Percentiles rank a stretch among this genome's conserved stretches.
These are phyloP conservation scores for Handroanthus guayacan DNA, from an alignment of 257 asterid genomes.

Conservation along the genomic window DNA sequence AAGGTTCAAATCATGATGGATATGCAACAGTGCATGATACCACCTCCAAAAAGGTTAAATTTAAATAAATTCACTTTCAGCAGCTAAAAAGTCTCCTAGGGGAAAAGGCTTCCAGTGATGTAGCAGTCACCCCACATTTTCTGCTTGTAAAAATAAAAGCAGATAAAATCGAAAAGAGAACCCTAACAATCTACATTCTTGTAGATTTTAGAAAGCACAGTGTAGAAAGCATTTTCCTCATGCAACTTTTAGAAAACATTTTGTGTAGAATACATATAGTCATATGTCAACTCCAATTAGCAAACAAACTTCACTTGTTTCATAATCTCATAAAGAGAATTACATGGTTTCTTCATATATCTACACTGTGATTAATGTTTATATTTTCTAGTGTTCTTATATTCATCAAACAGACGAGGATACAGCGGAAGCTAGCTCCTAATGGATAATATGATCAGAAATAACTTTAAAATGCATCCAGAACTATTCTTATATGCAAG, in stretches of 20 bases:
- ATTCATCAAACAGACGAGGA: background rate
- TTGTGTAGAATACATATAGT: background rate
- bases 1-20: background rate
- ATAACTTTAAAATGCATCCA: background rate
- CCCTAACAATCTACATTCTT: background rate
- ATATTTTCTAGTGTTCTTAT: constrained; percentile 1
- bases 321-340: background rate
- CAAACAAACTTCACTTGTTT: constrained; percentile 1
- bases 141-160: constrained; percentile 4
- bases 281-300: background rate
- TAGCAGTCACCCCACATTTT: background rate
- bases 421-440: constrained; percentile 13
- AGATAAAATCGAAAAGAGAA: background rate
- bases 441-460: background rate
- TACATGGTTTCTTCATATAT: background rate
- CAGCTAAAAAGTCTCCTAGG: background rate
- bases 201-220: background rate
- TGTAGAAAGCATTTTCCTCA: background rate
- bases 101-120: background rate
- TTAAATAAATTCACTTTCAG: background rate
- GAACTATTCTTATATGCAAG: constrained; percentile 19
- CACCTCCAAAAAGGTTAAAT: background rate
- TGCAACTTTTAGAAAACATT: background rate
- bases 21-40: background rate
- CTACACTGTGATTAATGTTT: background rate